Percentiles rank a stretch among this genome's conserved stretches.
Evolutionary conservation across 495 filamentous ascomycete genomes (phyloP).

Genomic region (Penicillium desertorum): DNA sequence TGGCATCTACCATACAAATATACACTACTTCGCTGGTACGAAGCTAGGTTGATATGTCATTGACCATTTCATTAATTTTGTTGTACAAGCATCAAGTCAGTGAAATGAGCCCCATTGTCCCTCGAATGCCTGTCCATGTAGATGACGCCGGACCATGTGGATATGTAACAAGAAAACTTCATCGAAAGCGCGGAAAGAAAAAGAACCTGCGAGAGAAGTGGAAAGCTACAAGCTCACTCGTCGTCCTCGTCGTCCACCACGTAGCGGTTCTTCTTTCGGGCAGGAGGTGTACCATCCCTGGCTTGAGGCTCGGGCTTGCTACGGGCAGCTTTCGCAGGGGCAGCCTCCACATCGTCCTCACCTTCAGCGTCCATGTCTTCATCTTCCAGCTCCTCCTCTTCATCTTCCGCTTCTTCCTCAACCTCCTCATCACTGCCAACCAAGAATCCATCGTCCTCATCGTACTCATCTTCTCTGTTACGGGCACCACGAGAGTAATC

Average conservation of each 20-base stretch:
- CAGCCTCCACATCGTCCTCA: slow-evolving; percentile 48
- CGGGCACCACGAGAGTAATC: slow-evolving; percentile 64
- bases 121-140: slow-evolving; percentile 13
- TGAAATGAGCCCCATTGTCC: slow-evolving; percentile 2
- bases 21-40: slow-evolving; percentile 5
- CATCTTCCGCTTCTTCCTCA: slow-evolving; percentile 58
- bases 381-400: slow-evolving; percentile 62
- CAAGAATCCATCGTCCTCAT: slow-evolving; percentile 76
- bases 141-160: slow-evolving; percentile 15
- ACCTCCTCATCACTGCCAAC: slow-evolving; percentile 73
- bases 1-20: slow-evolving; percentile 3
- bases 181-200: slow-evolving; percentile 4
- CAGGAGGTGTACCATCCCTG: slow-evolving; percentile 35
- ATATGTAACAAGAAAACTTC: slow-evolving; percentile 13
- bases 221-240: slow-evolving; percentile 26
- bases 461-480: slow-evolving; percentile 76
- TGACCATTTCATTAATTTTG: slow-evolving; percentile 31
- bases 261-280: slow-evolving; percentile 48
- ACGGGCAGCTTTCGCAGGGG: slow-evolving; percentile 24
- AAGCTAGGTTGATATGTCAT: slow-evolving; percentile 9
- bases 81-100: slow-evolving; percentile 13
- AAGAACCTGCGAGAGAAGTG: background rate
- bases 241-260: slow-evolving; percentile 51
- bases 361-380: slow-evolving; percentile 58
- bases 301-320: slow-evolving; percentile 27